A percentile compares a stretch with the other conserved stretches of the same genome.
Conservation (phyloP, 2,329 filamentous ascomycete species). For the Purpureocillium lavendulum region DNA sequence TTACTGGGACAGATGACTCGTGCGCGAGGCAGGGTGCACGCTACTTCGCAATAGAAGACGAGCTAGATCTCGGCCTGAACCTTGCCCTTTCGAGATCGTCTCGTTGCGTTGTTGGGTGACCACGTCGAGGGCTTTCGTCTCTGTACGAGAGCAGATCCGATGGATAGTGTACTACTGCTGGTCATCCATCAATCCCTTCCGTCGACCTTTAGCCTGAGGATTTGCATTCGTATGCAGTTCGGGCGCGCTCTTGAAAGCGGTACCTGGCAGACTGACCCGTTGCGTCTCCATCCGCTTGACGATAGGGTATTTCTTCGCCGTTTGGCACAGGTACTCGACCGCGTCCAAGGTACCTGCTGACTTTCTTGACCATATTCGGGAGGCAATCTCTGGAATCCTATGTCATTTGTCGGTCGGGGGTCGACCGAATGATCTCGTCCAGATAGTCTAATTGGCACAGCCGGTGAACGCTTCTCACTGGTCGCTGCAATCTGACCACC, state of each 20-base stretch:
- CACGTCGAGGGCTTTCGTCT: neutral
- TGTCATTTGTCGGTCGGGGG: conserved; percentile 1
- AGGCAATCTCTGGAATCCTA: conserved; percentile 1
- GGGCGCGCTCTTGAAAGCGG: no score
- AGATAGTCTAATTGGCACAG: neutral
- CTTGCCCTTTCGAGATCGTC: neutral
- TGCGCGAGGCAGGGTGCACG: conserved; percentile 2
- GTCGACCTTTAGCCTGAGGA: no score
- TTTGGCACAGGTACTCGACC: conserved; percentile 1
- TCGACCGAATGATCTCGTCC: neutral
- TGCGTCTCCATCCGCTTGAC: neutral
- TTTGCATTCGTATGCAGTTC: no score
- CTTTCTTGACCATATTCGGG: conserved; percentile 8
- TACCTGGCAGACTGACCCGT: no score
- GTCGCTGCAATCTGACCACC: neutral
- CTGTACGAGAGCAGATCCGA: no score
- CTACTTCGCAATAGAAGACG: conserved; percentile 8
- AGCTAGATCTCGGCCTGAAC: conserved; percentile 15
- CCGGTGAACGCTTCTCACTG: neutral
- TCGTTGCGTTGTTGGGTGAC: neutral
- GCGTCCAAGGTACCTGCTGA: conserved; percentile 9
- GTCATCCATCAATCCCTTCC: no score
- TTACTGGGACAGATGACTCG: conserved; percentile 13
- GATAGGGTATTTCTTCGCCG: conserved; percentile 4
- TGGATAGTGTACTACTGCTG: no score